Evolutionary conservation across 106 monocot genomes (phyloP), one percentile per base, ranked within the genome.

Genomic region (Apostasia ramifera): DNA sequence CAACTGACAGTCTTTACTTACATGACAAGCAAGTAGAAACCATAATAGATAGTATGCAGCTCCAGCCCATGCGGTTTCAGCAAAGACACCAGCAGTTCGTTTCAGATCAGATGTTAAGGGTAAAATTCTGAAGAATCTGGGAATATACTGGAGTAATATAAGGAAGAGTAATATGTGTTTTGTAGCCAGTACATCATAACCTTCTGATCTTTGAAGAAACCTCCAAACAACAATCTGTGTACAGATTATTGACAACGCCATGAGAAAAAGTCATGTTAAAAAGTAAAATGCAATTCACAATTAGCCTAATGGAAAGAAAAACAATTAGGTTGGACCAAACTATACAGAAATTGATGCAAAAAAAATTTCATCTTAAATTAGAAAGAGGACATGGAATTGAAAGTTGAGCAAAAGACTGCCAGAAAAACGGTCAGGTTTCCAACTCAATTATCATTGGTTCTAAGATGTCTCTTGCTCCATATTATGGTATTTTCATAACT

Each of bases 21-120:
- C 88, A 79, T 88, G 84, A 74, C 88, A 78, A 57, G 88, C 88
- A 67, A 88, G 78, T 15, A 88, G 71, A 74, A 73, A 88, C 84
- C 75, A 88, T 15, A 81, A 44, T 42, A 88, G 66, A 67, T 88
- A 88, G 57, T 88, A 88, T 59, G 61, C 76, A 55, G 88, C 88
- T 68, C 84, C 84, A 47, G 73, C 81, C 81, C 75, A 79, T 58
- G 88, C 84, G 63, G 84, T 75, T 70, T 77, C 80, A 62, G 88
- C 81, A 76, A 82, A 72, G 47, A 81, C 79, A 62, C 88, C 88
- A 67, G 81, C 68, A 3, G 88, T 78, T 61, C 81, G 76, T 79
- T 79, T 84, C 52, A 88, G 55, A 61, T 88, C 88, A 54, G 78
- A 69, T 38, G 76, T 79, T 53, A 88, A 77, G 26, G 81, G 88